Evolutionary conservation across 495 filamentous ascomycete genomes (phyloP).

Genomic region (Cetradonia linearis): DNA sequence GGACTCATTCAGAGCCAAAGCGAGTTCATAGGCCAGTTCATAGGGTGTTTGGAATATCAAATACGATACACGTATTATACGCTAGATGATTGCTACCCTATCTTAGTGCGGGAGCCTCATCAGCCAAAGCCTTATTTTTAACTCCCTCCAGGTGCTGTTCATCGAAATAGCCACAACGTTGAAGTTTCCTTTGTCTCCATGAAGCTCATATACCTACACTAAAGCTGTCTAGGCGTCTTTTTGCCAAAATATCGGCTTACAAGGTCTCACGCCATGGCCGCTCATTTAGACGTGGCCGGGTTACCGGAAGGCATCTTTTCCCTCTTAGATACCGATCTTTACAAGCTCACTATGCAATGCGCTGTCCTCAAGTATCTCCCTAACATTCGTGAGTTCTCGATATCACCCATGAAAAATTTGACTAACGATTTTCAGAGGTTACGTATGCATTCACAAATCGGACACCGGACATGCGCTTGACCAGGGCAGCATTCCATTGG

Average conservation of each 20-base stretch:
- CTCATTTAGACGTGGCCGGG: slow-evolving; percentile 1
- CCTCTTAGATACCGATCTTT: slow-evolving; percentile 92
- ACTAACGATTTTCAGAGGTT: slow-evolving; percentile 44
- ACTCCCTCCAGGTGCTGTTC: background rate
- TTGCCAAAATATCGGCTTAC: background rate
- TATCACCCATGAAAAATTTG: background rate
- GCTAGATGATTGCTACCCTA: slow-evolving; percentile 3
- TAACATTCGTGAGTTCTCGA: slow-evolving; percentile 49
- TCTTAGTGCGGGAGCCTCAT: slow-evolving; percentile 7
- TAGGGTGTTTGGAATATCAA: no score
- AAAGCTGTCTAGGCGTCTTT: background rate
- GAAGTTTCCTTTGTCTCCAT: no score
- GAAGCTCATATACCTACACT: background rate
- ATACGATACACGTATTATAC: no score
- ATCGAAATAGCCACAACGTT: no score
- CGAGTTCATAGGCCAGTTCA: background rate
- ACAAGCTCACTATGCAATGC: slow-evolving; percentile 99
- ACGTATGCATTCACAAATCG: slow-evolving; percentile 92
- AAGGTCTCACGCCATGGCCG: slow-evolving; percentile 5
- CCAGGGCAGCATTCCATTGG: slow-evolving; percentile 73
- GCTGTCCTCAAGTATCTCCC: slow-evolving; percentile 85
- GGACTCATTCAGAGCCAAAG: background rate
- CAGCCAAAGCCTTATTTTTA: background rate
- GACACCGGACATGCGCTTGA: slow-evolving; percentile 86
- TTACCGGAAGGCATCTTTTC: slow-evolving; percentile 69